A percentile compares a stretch with the other conserved stretches of the same genome.
Conservation (phyloP, 2,329 filamentous ascomycete species). For the Immersiporthe knoxdaviesiana region DNA sequence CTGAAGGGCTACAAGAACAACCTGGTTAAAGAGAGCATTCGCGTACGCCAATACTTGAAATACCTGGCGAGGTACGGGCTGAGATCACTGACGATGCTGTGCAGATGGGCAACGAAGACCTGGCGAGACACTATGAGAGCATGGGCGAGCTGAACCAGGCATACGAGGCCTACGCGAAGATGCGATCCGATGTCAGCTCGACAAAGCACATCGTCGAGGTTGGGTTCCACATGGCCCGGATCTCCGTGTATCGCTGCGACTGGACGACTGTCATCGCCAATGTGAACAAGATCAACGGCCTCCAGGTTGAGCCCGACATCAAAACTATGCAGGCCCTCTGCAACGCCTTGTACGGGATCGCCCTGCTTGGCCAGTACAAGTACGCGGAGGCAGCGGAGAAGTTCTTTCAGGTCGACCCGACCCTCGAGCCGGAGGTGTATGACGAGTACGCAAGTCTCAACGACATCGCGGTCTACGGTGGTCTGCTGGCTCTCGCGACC, state of each 20-base stretch:
- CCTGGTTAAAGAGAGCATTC: slow-evolving; percentile 93
- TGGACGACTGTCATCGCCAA: slow-evolving; percentile 70
- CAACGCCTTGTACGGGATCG: slow-evolving; percentile 56
- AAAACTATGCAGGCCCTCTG: slow-evolving; percentile 53
- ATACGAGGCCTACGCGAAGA: slow-evolving; percentile 77
- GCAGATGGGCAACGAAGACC: slow-evolving; percentile 92
- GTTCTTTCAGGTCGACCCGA: slow-evolving; percentile 69
- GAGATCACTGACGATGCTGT: slow-evolving; percentile 9
- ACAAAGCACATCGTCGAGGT: slow-evolving; percentile 83
- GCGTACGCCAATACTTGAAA: slow-evolving; percentile 57
- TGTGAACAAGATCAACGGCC: slow-evolving; percentile 64
- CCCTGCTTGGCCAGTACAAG: slow-evolving; percentile 50
- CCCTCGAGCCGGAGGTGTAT: slow-evolving; percentile 54
- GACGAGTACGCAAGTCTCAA: slow-evolving; percentile 78
- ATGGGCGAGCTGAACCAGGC: slow-evolving; percentile 76
- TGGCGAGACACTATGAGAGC: slow-evolving; percentile 80
- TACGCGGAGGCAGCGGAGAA: slow-evolving; percentile 67
- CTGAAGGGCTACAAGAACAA: slow-evolving; percentile 96
- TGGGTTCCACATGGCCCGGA: slow-evolving; percentile 74
- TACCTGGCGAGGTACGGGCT: background rate
- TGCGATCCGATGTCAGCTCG: slow-evolving; percentile 88
- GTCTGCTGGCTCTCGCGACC: slow-evolving; percentile 84
- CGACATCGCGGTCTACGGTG: slow-evolving; percentile 90
- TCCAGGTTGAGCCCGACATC: slow-evolving; percentile 51
- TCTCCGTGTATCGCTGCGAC: slow-evolving; percentile 75